phyloP scores from a whole-genome alignment of 306 rosid genomes.

The Vigna hirtella region DNA sequence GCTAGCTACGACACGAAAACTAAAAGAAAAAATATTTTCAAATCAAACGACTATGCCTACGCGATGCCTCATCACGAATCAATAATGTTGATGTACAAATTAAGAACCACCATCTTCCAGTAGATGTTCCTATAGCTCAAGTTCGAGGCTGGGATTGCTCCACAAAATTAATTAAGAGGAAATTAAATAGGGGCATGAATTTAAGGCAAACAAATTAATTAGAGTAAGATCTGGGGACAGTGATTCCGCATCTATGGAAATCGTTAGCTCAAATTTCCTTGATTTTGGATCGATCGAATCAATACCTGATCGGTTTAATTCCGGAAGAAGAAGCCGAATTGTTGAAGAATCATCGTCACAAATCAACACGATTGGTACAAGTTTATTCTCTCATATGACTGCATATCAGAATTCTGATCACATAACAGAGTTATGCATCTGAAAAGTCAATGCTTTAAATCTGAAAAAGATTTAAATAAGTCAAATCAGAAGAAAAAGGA shows the following conservation, averaged over 20 bases:
- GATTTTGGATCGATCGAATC: constrained; percentile 30
- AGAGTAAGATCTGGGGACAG: constrained; percentile 42
- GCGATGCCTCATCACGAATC: constrained; percentile 1
- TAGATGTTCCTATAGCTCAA: background rate
- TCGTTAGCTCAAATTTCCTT: constrained; percentile 8
- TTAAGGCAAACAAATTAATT: constrained; percentile 13
- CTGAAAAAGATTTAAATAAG: constrained; percentile 21
- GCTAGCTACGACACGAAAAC: constrained; percentile 18
- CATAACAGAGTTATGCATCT: background rate
- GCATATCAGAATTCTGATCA: constrained; percentile 43
- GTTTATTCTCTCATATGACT: background rate
- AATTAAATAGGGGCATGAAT: background rate
- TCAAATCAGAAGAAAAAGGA: background rate
- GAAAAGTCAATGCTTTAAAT: constrained; percentile 20
- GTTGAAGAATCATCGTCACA: constrained; percentile 24
- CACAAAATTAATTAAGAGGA: background rate
- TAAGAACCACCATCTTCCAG: constrained; percentile 28
- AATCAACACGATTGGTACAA: background rate
- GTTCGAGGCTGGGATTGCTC: background rate
- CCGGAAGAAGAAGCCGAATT: constrained; percentile 12
- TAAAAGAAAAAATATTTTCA: background rate
- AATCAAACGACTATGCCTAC: constrained; percentile 5
- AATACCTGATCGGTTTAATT: constrained; percentile 36
- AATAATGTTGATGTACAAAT: constrained; percentile 37
- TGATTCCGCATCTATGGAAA: constrained; percentile 20